These are phyloP conservation scores for Artemisia argyi DNA, from an alignment of 129 eudicot species.

Conservation along the genomic window DNA sequence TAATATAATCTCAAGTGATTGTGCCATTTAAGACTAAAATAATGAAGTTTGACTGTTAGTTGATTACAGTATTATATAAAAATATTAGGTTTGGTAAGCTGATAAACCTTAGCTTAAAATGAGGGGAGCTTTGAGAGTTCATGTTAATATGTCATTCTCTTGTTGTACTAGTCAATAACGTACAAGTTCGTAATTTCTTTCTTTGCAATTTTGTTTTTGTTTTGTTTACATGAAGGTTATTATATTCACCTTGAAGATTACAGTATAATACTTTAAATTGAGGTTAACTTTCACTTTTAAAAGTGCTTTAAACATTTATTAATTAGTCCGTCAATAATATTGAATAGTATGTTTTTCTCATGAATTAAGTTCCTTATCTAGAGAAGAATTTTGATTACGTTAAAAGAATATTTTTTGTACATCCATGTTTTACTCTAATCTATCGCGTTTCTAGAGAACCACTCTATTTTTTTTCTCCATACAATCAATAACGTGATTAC, in stretches of 20 bases:
- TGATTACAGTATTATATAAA: neutral
- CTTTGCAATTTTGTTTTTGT: neutral
- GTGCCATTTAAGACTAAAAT: conserved; percentile 22
- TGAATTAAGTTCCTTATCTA: too few relatives aligned
- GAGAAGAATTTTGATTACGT: too few relatives aligned
- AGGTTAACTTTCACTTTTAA: too few relatives aligned
- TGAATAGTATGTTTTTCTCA: too few relatives aligned
- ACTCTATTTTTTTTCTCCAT: too few relatives aligned
- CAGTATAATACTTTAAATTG: too few relatives aligned
- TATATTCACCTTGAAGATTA: neutral
- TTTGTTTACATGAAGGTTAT: neutral
- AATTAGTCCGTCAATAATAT: too few relatives aligned
- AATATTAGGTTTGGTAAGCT: neutral
- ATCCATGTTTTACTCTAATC: too few relatives aligned
- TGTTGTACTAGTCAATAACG: conserved; percentile 28
- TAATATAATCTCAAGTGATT: conserved; percentile 18
- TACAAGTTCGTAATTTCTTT: conserved; percentile 4
- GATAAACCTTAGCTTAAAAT: conserved; percentile 21
- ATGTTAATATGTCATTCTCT: conserved; percentile 31
- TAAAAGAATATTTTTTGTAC: too few relatives aligned
- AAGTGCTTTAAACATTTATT: too few relatives aligned
- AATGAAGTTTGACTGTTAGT: conserved; percentile 19
- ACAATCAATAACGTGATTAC: too few relatives aligned
- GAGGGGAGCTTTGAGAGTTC: conserved; percentile 16
- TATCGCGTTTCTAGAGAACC: too few relatives aligned